Conservation (phyloP, 2,329 filamentous ascomycete genomes). For the Trichoderma guizhouense region DNA sequence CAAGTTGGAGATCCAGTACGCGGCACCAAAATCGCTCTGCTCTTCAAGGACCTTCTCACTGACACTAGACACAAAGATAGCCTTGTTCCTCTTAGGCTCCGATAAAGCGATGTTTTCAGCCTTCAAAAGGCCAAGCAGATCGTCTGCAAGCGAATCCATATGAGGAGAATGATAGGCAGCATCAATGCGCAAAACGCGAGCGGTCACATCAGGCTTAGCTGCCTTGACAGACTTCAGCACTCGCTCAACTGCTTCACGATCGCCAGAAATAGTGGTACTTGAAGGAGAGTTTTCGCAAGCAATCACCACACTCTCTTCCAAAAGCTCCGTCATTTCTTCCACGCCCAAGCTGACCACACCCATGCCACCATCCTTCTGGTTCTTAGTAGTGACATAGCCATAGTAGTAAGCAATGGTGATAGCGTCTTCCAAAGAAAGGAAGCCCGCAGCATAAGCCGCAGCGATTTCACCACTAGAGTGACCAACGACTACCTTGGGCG, state of each 20-base stretch:
- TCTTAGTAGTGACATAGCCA: constrained; percentile 15
- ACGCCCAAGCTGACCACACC: constrained; percentile 31
- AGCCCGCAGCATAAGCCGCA: constrained; percentile 25
- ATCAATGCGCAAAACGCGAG: constrained; percentile 24
- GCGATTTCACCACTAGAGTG: constrained; percentile 29
- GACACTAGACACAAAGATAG: constrained; percentile 13
- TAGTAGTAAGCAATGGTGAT: constrained; percentile 24
- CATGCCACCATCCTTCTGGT: constrained; percentile 29
- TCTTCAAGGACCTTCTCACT: constrained; percentile 10
- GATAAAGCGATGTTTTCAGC: neutral
- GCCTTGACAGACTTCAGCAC: constrained; percentile 31
- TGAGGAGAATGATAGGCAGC: constrained; percentile 32
- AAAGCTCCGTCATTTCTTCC: constrained; percentile 23
- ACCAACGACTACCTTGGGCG: constrained; percentile 22
- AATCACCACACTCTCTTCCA: constrained; percentile 18
- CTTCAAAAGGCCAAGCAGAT: constrained; percentile 5
- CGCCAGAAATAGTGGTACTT: constrained; percentile 38
- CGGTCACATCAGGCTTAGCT: constrained; percentile 31
- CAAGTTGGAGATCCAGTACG: constrained; percentile 18
- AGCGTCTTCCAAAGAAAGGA: constrained; percentile 19
- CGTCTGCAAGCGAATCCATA: constrained; percentile 22
- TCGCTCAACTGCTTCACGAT: constrained; percentile 28
- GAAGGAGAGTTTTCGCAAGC: constrained; percentile 44
- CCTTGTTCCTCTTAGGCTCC: neutral
- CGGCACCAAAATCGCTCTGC: neutral